phyloP scores from a whole-genome alignment of 208 protist genomes.

The Acanthamoeba royreba region DNA sequence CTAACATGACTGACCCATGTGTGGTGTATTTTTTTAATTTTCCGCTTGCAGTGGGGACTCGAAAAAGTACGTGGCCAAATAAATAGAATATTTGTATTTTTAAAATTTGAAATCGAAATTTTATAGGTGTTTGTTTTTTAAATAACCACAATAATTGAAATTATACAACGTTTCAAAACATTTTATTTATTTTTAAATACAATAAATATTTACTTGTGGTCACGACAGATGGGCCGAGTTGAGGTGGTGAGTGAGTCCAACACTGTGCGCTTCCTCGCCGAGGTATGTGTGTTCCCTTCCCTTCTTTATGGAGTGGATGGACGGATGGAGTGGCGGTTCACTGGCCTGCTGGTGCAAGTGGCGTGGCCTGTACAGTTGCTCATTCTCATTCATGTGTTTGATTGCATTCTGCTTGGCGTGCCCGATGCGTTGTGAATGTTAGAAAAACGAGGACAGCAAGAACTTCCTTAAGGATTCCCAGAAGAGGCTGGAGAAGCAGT shows the following conservation, averaged over 20 bases:
- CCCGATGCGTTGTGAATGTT: background rate
- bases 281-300: background rate
- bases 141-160: no score
- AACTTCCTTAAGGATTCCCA: background rate
- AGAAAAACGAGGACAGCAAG: background rate
- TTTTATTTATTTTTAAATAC: background rate
- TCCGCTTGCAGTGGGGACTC: background rate
- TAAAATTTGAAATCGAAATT: no score
- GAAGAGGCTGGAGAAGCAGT: conserved; percentile 1
- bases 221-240: background rate
- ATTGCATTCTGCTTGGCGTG: background rate
- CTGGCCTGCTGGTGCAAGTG: no score
- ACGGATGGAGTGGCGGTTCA: no score
- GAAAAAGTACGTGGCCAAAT: background rate
- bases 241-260: conserved; percentile 1
- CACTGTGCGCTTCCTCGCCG: background rate
- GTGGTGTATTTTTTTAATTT: background rate
- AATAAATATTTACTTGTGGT: no score
- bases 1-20: no score
- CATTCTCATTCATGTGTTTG: no score
- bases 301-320: no score
- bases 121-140: no score
- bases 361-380: no score
- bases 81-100: background rate
- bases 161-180: no score